Evolutionary conservation across 495 filamentous ascomycete species (phyloP).

Genomic region (Amorphotheca resinae): DNA sequence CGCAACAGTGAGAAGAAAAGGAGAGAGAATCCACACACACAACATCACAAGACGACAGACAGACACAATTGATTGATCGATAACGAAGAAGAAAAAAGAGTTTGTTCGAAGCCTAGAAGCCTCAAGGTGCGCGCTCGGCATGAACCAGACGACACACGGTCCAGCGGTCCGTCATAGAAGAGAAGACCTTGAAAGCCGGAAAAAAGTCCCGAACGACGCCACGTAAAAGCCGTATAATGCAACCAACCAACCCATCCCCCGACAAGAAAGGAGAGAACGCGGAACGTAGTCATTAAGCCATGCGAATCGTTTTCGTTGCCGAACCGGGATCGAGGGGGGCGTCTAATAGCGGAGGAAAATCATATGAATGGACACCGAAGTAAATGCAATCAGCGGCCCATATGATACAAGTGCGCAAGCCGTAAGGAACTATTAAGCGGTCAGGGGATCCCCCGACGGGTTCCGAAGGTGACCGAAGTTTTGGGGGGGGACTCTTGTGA

Average conservation of each 20-base stretch:
- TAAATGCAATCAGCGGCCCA: slow-evolving; percentile 21
- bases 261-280: slow-evolving; percentile 14
- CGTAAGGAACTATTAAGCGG: slow-evolving; percentile 8
- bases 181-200: background rate
- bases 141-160: background rate
- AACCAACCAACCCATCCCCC: slow-evolving; percentile 8
- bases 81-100: background rate
- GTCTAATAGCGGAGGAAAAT: slow-evolving; percentile 17
- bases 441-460: slow-evolving; percentile 1
- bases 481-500: background rate
- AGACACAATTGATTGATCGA: background rate
- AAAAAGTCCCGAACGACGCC: slow-evolving; percentile 11
- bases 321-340: slow-evolving; percentile 12
- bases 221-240: slow-evolving; percentile 12
- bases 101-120: background rate
- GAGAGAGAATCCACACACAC: background rate
- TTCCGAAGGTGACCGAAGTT: background rate
- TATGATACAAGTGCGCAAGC: slow-evolving; percentile 21
- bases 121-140: background rate
- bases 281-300: slow-evolving; percentile 19
- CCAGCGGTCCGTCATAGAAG: background rate
- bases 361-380: slow-evolving; percentile 18
- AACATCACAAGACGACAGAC: no score
- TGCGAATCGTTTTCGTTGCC: slow-evolving; percentile 22
- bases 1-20: background rate